These are phyloP conservation scores for Phoma sp. DNA, from an alignment of 2,329 filamentous ascomycete species.

Conservation along the genomic window DNA sequence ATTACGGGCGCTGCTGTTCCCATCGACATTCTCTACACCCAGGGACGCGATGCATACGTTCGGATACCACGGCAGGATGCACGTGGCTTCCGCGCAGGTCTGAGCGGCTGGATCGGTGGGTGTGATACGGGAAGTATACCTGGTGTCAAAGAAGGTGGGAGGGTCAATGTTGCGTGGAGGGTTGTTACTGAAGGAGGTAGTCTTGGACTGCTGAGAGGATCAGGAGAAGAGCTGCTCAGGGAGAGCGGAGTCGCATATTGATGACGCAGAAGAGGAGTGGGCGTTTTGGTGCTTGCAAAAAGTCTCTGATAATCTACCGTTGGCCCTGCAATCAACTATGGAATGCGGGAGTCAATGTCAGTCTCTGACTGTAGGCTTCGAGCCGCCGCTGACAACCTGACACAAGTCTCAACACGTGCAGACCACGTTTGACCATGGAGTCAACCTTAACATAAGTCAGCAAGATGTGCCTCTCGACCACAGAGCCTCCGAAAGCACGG, in stretches of 20 bases:
- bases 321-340: too few relatives aligned
- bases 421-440: too few relatives aligned
- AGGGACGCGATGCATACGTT: constrained; percentile 28
- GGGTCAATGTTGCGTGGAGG: constrained; percentile 37
- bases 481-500: too few relatives aligned
- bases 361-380: too few relatives aligned
- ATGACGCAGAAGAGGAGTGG: neutral
- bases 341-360: too few relatives aligned
- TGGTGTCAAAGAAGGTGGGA: constrained; percentile 19
- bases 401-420: too few relatives aligned
- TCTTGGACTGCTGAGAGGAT: constrained; percentile 14
- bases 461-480: too few relatives aligned
- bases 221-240: constrained; percentile 5
- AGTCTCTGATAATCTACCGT: too few relatives aligned
- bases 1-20: constrained; percentile 69
- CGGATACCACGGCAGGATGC: constrained; percentile 37
- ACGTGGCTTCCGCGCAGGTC: constrained; percentile 26
- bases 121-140: constrained; percentile 30
- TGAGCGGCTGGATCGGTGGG: constrained; percentile 37
- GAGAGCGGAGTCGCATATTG: constrained; percentile 6
- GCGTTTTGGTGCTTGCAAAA: too few relatives aligned
- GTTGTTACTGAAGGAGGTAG: constrained; percentile 25
- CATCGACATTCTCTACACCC: constrained; percentile 69
- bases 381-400: too few relatives aligned
- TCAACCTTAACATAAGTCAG: too few relatives aligned